A percentile compares a stretch with the other conserved stretches of the same genome.
Evolutionary conservation across 208 protist species (phyloP).

Genomic region (Trypanosoma boissoni): DNA sequence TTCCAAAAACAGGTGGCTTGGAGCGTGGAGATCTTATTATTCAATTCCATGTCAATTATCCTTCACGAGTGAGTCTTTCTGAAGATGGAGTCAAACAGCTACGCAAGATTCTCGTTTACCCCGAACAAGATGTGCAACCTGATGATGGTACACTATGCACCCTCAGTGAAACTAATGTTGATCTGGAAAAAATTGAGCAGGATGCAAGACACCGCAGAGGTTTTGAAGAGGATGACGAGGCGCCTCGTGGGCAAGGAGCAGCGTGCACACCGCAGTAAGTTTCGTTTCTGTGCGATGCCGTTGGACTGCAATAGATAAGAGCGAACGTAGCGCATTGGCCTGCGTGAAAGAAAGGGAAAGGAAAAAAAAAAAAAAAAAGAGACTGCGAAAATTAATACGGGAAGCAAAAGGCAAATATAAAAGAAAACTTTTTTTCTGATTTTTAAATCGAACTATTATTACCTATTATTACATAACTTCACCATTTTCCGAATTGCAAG

Average conservation of each 20-base stretch:
- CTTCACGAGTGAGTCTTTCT: conserved; percentile 22
- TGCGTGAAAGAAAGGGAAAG: background rate
- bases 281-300: too few species aligned
- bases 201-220: conserved; percentile 63
- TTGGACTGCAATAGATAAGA: too few species aligned
- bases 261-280: conserved; percentile 77
- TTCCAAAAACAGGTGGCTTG: conserved; percentile 82
- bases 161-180: conserved; percentile 62
- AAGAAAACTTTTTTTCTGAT: conserved; percentile 14
- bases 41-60: conserved; percentile 90
- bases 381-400: conserved; percentile 15
- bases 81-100: conserved; percentile 33
- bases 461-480: background rate
- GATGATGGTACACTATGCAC: conserved; percentile 48
- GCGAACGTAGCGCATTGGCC: too few species aligned
- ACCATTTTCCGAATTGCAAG: conserved; percentile 12
- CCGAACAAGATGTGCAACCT: conserved; percentile 29
- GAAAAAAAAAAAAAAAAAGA: conserved; percentile 6
- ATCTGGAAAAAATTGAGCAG: conserved; percentile 85
- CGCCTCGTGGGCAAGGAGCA: conserved; percentile 49
- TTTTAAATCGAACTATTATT: conserved; percentile 12
- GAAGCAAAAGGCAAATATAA: conserved; percentile 16
- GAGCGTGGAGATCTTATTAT: conserved; percentile 90
- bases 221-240: conserved; percentile 60
- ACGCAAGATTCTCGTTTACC: conserved; percentile 77